Evolutionary conservation across 768 basidiomycete genomes (phyloP), one percentile per base, ranked within the genome.

Genomic region (Leccinum disarticulatum): DNA sequence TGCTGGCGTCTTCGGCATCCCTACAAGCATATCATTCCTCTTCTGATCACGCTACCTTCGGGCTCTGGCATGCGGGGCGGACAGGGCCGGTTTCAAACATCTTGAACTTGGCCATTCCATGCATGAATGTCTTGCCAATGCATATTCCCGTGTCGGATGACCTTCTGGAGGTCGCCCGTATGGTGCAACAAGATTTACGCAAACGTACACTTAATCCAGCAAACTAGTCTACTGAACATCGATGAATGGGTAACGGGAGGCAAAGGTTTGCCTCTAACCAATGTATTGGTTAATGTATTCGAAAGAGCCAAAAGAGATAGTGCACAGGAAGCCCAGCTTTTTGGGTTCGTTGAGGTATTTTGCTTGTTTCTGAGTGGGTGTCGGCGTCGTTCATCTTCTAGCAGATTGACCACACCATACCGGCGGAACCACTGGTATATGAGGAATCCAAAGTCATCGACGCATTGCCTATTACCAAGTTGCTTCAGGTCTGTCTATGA

Each of bases 31-130:
- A 61, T 7, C 60, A 74, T 49, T 69, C 73, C 10, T 61, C 64
- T 3, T 60, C 72, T 19, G 60, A 65, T 14, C 62, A 61, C 19
- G 71, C 74, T 3, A 77, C 73, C 7, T 78, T 82, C 53, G 79
- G 79, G 4, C 70, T 82, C 15, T 82, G 80, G 81, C 80, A 81
- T 53, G 76, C 76, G 6, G 79, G 81, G 27, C 69, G 81, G 48
- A 76, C 76, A 14, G 75, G 77, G 11, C 50, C 68, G 11, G 46
- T 77, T 22, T 66, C 73, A 27, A 67, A 73, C 19, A 66, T 78
- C 22, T 76, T 75, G 30, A 71, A 67, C 36, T 60, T 81, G n/a
- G 77, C 77, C 4, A 62, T 76, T 17, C 79, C 80, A n/a, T 80
- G 78, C 60, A 71, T 79, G 67, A 81, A 81, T 57, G 71, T 79